Base-by-base conservation (phyloP, 805 yeast genomes). In the Suhomyces vadensis region DNA sequence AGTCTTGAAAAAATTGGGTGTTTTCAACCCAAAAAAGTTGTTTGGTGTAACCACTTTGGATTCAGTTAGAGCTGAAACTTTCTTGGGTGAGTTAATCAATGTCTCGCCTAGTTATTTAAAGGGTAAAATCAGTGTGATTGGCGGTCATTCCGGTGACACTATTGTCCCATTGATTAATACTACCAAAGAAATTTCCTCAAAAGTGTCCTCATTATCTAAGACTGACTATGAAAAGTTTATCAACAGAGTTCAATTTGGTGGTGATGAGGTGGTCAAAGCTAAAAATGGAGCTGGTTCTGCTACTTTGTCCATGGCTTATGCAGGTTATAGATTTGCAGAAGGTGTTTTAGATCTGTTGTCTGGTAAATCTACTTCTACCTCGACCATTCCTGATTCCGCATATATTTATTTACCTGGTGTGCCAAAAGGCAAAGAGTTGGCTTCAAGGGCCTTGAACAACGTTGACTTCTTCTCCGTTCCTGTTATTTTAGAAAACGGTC, bases 231-330 rank as follows among this genome's bases (percentile, higher is more conserved):
- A 48, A 10, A 44, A 57, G 27, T 69, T 72, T 48, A 54, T 71
- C 37, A 54, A 69, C 54, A 60, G 77, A 50, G 77, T 72, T 33
- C 77, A 72, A 52, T 72, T 63, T 50, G 96, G 95, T 48, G 98
- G 98, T 63, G 98, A 91, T 65, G 97, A 92, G 69, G 96, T 91
- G 37, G 98, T 91, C 50, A 77, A 86, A 71, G 97, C 97, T 41
- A 91, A 91, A 73, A 85, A 87, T 57, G 97, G 97, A 50, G 83
- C 83, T 38, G 97, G 97, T 21, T 88, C 96, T 31, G 97, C 97
- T 42, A 91, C 98, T 23, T 76, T 91, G 53, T 87, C 96, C 14
- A 92, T 91, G 97, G 97, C 97, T 5, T 85, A 83, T 56, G 96
- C 92, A 37, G 92, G 91, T 59, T 86, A 82, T 63, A 79, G 82